Evolutionary conservation across 2,329 filamentous ascomycete genomes (phyloP), one percentile per base, ranked within the genome.

Genomic region (Alternaria gaisen): DNA sequence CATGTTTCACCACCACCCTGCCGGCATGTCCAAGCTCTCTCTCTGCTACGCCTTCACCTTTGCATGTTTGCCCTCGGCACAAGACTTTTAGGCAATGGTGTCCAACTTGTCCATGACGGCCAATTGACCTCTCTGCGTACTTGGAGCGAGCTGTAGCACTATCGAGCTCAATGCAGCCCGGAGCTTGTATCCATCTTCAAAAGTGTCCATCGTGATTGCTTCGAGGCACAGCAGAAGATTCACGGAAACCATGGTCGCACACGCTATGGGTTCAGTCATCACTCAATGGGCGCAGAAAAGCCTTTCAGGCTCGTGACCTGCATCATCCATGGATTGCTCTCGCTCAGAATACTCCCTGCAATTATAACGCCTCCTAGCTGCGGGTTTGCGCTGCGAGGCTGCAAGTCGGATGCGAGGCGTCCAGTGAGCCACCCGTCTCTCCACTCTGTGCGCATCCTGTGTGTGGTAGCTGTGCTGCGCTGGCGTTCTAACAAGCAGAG

Each of bases 1-100:
- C 64, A 67, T 63, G 72, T 75, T 75, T 75, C 73, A 75, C 73
- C 63, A 71, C 57, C 26, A 60, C 62, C 61, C 64, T 70, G 61
- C 69, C 62, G 57, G 53, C 58, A 53, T 60, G 60, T 30, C 58
- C 56, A 20, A 24, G 51, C 53, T 52, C 58, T 55, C 56, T 30
- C 58, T 61, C 34, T 54, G 46, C 43, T 51, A 55, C n/a, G 47
- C 48, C 56, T 34, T 52, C 51, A 24, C 47, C 56, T 7, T 38
- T 54, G 44, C 57, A 46, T 57, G 51, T 58, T 51, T 61, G 57
- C 42, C 54, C 20, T 38, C 55, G 42, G 41, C 36, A 52, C 61
- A 58, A 58, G 40, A 40, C 44, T 18, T 51, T 42, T 36, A 36
- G 14, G 32, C 32, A 36, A 36, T 36, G 32, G 12, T 36, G 5